Conservation (phyloP, 2,329 filamentous ascomycete species). For the Teratosphaeria zuluensis region DNA sequence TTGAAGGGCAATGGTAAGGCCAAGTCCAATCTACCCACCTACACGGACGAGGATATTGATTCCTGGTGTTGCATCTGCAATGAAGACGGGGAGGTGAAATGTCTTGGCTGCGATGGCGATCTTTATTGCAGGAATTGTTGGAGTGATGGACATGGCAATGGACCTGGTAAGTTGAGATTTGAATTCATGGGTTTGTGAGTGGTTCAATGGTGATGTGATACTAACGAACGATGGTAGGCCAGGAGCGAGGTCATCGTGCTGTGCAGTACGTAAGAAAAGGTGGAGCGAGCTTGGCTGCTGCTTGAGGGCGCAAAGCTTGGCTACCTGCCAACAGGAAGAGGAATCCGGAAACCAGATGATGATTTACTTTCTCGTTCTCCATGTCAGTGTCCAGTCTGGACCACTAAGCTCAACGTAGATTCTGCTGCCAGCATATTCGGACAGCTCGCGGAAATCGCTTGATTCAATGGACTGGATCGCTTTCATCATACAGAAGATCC, state of each 20-base stretch:
- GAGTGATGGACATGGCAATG: conserved; percentile 67
- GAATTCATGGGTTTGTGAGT: not conserved
- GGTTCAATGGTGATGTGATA: not conserved
- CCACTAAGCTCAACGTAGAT: no score
- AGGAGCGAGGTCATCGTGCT: conserved; percentile 60
- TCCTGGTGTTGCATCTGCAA: conserved; percentile 77
- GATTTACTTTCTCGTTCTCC: no score
- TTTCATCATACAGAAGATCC: no score
- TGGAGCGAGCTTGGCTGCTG: conserved; percentile 4
- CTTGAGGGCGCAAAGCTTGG: not conserved
- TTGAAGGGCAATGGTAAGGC: conserved; percentile 11
- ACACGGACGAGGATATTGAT: conserved; percentile 60
- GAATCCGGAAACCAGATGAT: no score
- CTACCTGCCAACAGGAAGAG: no score
- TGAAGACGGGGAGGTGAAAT: conserved; percentile 64
- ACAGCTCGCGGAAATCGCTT: no score
- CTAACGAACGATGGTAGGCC: conserved; percentile 26
- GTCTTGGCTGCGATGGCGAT: conserved; percentile 60
- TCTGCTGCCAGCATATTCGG: no score
- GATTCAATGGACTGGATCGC: no score
- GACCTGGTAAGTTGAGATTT: conserved; percentile 35
- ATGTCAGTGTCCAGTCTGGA: no score
- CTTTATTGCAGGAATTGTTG: conserved; percentile 72
- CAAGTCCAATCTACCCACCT: conserved; percentile 28
- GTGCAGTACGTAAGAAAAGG: conserved; percentile 28